Base-by-base conservation (phyloP, 2,329 filamentous ascomycete genomes). In the Aspergillus sergii region DNA sequence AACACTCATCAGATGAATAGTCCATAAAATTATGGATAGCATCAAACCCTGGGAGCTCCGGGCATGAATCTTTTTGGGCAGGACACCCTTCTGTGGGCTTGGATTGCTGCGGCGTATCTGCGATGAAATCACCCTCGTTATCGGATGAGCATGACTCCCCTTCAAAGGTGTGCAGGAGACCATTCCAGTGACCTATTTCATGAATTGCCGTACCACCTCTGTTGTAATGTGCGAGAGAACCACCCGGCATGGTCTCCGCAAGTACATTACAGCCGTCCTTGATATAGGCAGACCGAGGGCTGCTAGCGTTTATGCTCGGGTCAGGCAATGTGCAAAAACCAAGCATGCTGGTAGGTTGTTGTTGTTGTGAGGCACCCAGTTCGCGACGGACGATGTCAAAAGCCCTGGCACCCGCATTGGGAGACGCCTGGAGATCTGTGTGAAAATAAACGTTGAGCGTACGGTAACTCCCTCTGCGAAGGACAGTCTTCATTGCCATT, bases 71-170 rank as follows among this genome's bases (percentile, higher is more conserved):
- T 74, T 86, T 86, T 3, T 69, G 72, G 0, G 66, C 69, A 1
- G 85, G 86, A 72, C 86, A 88, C 1, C 84, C 84, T 65, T 83
- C 80, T n/a, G 85, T 88, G n/a, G 77, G 91, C 53, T 82, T 89
- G 69, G 64, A 80, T 65, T 82, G 76, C 64, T 80, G 76, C 16
- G 81, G 78, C 19, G 81, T 82, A 62, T 83, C 81, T 23, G 72
- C 67, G 23, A 82, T 78, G 61, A 78, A 80, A 63, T 83, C 81
- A 1, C 81, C 80, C 5, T 73, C 69, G 59, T 78, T 75, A 26
- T 62, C 64, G 1, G 67, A 32, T 6, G 67, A 70, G 60, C 79
- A 81, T 3, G 73, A 77, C 39, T 76, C 73, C 0, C 74, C 78
- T 63, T 81, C 76, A 53, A 82, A 82, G 1, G 79, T 80, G 62